Conservation (phyloP, 306 rosid species). For the Acmispon strigosus region DNA sequence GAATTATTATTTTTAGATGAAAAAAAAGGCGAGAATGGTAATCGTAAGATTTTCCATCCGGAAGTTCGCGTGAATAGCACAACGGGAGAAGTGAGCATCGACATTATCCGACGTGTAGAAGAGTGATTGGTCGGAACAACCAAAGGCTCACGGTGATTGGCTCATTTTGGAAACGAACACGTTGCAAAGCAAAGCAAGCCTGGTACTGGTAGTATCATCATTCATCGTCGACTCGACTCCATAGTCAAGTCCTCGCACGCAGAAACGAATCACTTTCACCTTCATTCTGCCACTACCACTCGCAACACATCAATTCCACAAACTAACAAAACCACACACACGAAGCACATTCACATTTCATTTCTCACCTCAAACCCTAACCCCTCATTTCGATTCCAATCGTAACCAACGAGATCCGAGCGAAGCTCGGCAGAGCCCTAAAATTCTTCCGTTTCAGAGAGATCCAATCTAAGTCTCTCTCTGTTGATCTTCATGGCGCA, state of each 20-base stretch:
- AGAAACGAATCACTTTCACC: slow-evolving; percentile 28
- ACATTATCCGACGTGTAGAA: slow-evolving; percentile 23
- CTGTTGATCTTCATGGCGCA: slow-evolving; percentile 56
- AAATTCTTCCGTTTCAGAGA: neutral
- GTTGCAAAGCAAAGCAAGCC: slow-evolving; percentile 43
- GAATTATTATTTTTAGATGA: too few relatives aligned
- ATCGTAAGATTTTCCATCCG: too few relatives aligned
- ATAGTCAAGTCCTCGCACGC: slow-evolving; percentile 15
- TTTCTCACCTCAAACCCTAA: slow-evolving; percentile 13
- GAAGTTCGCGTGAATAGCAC: neutral
- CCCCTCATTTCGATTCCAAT: neutral
- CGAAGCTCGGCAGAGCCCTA: too few relatives aligned
- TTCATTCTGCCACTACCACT: too few relatives aligned
- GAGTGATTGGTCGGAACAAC: slow-evolving; percentile 29
- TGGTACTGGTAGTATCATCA: too few relatives aligned
- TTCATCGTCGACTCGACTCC: slow-evolving; percentile 17
- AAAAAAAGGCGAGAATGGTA: too few relatives aligned
- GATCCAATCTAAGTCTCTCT: slow-evolving; percentile 32
- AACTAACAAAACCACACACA: too few relatives aligned
- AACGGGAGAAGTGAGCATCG: neutral
- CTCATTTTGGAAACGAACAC: slow-evolving; percentile 40
- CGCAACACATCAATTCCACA: too few relatives aligned
- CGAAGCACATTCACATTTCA: neutral
- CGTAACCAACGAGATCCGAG: neutral
- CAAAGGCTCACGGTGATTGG: slow-evolving; percentile 46